phyloP scores from a whole-genome alignment of 495 filamentous ascomycete genomes.

The Aspergillus cavernicola region DNA sequence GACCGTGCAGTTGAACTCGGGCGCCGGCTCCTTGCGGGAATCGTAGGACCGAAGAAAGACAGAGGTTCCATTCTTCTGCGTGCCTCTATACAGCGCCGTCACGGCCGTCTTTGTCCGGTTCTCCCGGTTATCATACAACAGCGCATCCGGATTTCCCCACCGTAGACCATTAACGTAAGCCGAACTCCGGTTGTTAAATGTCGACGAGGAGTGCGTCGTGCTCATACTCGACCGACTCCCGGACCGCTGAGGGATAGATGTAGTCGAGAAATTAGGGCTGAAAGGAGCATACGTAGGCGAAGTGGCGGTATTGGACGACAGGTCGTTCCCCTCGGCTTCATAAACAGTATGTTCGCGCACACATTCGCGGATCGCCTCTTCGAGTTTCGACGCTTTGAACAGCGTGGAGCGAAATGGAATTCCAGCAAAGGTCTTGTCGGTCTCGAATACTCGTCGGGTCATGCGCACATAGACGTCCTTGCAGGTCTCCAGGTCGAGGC shows the following conservation, averaged over 20 bases:
- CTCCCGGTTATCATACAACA: constrained; percentile 76
- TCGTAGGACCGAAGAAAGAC: constrained; percentile 88
- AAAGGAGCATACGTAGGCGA: constrained; percentile 38
- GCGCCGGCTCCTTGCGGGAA: constrained; percentile 82
- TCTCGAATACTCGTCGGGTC: constrained; percentile 92
- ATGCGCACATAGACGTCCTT: constrained; percentile 94
- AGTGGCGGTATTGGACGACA: constrained; percentile 24
- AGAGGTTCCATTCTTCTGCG: constrained; percentile 57
- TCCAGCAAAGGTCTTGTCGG: constrained; percentile 93
- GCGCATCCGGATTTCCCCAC: constrained; percentile 58
- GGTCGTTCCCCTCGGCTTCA: constrained; percentile 76
- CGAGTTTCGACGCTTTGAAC: constrained; percentile 93
- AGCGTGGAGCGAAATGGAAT: constrained; percentile 90
- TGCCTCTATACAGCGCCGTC: constrained; percentile 87
- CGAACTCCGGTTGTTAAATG: constrained; percentile 31
- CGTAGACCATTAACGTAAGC: constrained; percentile 42
- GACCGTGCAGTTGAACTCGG: constrained; percentile 86
- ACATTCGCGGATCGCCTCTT: constrained; percentile 88
- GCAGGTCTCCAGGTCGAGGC: constrained; percentile 91
- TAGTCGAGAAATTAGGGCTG: constrained; percentile 21
- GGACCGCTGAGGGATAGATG: constrained; percentile 40
- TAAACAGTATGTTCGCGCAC: constrained; percentile 82
- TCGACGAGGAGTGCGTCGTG: constrained; percentile 30
- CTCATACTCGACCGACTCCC: constrained; percentile 44
- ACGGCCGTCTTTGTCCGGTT: constrained; percentile 93